phyloP scores from a whole-genome alignment of 345 rosid genomes.

The Brassica carinata region DNA sequence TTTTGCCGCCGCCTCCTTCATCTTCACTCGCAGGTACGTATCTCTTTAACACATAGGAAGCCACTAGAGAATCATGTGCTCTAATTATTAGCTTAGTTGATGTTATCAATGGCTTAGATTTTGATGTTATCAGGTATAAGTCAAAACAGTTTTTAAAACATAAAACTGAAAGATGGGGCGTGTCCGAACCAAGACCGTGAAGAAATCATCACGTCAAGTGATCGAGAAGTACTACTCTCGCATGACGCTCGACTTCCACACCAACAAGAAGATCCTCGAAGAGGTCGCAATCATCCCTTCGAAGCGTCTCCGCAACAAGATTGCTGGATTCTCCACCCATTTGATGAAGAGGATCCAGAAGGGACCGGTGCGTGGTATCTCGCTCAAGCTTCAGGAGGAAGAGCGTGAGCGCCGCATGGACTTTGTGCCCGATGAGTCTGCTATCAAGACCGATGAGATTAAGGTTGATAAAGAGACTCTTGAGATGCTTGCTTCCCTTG shows the following conservation, averaged over 20 bases:
- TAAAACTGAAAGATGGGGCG: slow-evolving; percentile 61
- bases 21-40: not conserved
- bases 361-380: slow-evolving; percentile 90
- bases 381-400: slow-evolving; percentile 81
- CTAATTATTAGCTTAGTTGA: not conserved
- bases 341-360: slow-evolving; percentile 72
- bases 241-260: slow-evolving; percentile 87
- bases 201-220: slow-evolving; percentile 86
- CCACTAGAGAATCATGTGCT: not conserved
- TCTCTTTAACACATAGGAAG: not conserved
- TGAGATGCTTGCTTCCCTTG: slow-evolving; percentile 78
- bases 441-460: slow-evolving; percentile 59
- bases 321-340: slow-evolving; percentile 87
- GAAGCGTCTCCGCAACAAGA: slow-evolving; percentile 85
- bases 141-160: not conserved
- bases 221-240: slow-evolving; percentile 85
- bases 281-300: slow-evolving; percentile 90
- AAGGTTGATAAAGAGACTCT: slow-evolving; percentile 77
- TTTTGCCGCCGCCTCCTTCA: not conserved
- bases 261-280: slow-evolving; percentile 82
- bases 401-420: slow-evolving; percentile 95
- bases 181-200: slow-evolving; percentile 87
- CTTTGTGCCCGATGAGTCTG: slow-evolving; percentile 85
- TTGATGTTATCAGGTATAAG: slow-evolving; percentile 20
- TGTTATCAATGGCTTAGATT: not conserved